A percentile compares a stretch with the other conserved stretches of the same genome.
These are phyloP conservation scores for Rosa rugosa DNA, from an alignment of 306 rosid genomes.

Conservation along the genomic window DNA sequence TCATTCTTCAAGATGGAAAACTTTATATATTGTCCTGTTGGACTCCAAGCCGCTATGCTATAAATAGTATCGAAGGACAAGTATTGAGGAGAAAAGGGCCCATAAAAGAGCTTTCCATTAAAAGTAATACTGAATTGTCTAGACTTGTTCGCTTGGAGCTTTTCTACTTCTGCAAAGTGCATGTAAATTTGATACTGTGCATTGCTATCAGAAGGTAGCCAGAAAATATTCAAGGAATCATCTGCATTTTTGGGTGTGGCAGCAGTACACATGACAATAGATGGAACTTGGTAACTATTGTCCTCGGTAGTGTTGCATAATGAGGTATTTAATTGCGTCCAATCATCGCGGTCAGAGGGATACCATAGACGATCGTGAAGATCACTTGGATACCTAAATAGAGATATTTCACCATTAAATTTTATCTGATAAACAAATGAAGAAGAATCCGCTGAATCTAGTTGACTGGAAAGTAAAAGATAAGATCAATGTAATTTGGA, in stretches of 20 bases:
- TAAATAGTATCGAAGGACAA: constrained; percentile 15
- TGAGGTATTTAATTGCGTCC: constrained; percentile 7
- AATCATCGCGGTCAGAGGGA: constrained; percentile 8
- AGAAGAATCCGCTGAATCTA: too few species aligned
- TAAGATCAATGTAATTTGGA: background rate
- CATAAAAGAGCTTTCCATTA: background rate
- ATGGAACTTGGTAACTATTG: constrained; percentile 19
- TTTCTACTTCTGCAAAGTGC: constrained; percentile 37
- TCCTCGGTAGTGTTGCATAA: background rate
- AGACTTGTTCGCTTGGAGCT: constrained; percentile 14
- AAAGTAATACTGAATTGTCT: constrained; percentile 21
- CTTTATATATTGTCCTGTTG: background rate
- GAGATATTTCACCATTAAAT: background rate
- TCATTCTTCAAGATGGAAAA: background rate
- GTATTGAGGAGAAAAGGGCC: constrained; percentile 28
- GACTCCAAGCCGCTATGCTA: background rate
- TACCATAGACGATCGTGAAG: constrained; percentile 40
- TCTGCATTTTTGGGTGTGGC: constrained; percentile 16
- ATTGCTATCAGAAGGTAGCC: background rate
- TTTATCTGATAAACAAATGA: background rate
- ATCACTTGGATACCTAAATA: constrained; percentile 33
- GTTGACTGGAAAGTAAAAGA: too few species aligned
- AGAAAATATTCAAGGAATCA: background rate
- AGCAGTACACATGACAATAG: constrained; percentile 43
- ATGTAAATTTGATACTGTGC: constrained; percentile 16